Conservation (phyloP, 345 rosid genomes). For the Nasturtium officinale region DNA sequence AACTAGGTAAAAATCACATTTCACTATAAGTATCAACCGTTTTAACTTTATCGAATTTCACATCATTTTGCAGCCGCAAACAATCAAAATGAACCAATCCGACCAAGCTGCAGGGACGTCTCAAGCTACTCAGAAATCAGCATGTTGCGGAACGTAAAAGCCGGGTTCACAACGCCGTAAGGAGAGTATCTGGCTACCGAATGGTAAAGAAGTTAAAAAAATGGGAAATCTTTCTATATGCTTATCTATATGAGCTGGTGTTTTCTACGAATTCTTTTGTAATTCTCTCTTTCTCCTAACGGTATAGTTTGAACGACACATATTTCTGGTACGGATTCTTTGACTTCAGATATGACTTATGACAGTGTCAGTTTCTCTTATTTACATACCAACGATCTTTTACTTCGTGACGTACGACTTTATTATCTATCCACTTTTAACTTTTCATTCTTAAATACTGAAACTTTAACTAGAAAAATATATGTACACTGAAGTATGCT, state of each 20-base stretch:
- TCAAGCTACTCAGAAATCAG: slow-evolving; percentile 71
- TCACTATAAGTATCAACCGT: not conserved
- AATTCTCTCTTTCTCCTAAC: slow-evolving; percentile 7
- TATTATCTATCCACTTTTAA: not conserved
- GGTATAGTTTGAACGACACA: slow-evolving; percentile 24
- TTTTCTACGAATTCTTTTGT: slow-evolving; percentile 21
- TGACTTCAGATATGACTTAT: slow-evolving; percentile 26
- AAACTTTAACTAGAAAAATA: not conserved
- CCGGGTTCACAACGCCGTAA: not conserved
- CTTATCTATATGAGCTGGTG: slow-evolving; percentile 22
- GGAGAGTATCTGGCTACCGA: slow-evolving; percentile 24
- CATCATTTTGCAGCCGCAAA: slow-evolving; percentile 56
- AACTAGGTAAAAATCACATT: slow-evolving; percentile 1
- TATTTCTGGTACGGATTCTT: slow-evolving; percentile 28
- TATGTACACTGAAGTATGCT: not conserved
- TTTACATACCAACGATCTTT: not conserved
- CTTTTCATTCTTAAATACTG: not conserved
- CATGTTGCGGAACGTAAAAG: slow-evolving; percentile 69
- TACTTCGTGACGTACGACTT: slow-evolving; percentile 5
- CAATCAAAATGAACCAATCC: slow-evolving; percentile 73
- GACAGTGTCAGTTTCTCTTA: slow-evolving; percentile 24
- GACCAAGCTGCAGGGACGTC: slow-evolving; percentile 63
- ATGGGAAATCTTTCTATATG: not conserved
- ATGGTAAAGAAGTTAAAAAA: not conserved
- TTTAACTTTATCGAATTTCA: not conserved